Conservation (phyloP, 148 eudicot genomes). For the Persicaria maculosa region DNA sequence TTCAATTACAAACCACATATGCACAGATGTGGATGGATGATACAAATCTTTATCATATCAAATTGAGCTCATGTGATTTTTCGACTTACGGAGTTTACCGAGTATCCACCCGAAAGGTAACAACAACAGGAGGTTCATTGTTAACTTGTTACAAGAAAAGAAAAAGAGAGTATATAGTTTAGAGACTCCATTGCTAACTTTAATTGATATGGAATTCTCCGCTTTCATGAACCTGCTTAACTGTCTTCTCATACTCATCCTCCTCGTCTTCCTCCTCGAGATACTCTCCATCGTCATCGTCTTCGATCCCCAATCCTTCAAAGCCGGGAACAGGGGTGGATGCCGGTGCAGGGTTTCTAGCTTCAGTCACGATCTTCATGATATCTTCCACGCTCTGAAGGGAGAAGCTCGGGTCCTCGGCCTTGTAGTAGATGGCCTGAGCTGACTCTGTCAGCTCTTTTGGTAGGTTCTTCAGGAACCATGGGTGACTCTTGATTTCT, state of each 20-base stretch:
- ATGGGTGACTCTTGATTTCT: slow-evolving; percentile 49
- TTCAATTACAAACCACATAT: slow-evolving; percentile 1
- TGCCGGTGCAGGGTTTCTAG: slow-evolving; percentile 29
- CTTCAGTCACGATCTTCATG: slow-evolving; percentile 41
- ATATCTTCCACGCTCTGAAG: slow-evolving; percentile 39
- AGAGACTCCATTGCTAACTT: slow-evolving; percentile 8
- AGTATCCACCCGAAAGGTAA: not conserved
- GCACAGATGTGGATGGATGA: not conserved
- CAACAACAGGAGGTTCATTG: not conserved
- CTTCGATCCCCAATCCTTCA: slow-evolving; percentile 26
- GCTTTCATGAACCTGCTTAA: slow-evolving; percentile 63
- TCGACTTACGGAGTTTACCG: not conserved
- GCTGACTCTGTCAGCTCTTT: slow-evolving; percentile 35
- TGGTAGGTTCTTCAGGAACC: slow-evolving; percentile 50
- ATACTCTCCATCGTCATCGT: slow-evolving; percentile 19
- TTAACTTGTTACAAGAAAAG: not conserved
- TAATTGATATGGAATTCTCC: slow-evolving; percentile 43
- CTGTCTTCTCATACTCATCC: slow-evolving; percentile 70
- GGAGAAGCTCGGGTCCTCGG: slow-evolving; percentile 34
- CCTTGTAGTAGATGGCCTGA: slow-evolving; percentile 36
- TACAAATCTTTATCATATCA: not conserved
- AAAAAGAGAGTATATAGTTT: not conserved
- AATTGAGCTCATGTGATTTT: not conserved
- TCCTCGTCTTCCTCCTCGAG: slow-evolving; percentile 38
- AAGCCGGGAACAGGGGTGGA: slow-evolving; percentile 32